Evolutionary conservation across 768 basidiomycete genomes (phyloP).

Genomic region (Rhodotorula graminis): DNA sequence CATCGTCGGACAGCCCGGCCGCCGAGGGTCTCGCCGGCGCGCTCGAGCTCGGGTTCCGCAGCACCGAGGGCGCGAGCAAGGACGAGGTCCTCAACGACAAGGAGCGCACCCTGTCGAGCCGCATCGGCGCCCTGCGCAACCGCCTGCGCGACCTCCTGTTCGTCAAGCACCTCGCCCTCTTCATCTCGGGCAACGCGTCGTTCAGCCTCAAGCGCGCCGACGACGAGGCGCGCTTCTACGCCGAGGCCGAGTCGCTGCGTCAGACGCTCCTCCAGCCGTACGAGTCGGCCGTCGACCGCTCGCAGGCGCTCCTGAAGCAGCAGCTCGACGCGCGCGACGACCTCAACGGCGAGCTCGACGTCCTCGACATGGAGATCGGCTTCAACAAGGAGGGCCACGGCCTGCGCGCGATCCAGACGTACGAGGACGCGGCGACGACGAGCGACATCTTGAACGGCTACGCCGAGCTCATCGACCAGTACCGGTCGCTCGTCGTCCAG

Average conservation of each 20-base stretch:
- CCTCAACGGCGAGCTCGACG: slow-evolving; percentile 2
- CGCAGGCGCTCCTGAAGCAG: slow-evolving; percentile 1
- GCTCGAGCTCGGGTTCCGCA: slow-evolving; percentile 58
- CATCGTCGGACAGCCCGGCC: neutral
- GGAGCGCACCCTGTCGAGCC: slow-evolving; percentile 4
- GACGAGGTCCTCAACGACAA: neutral
- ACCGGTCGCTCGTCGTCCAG: slow-evolving; percentile 30
- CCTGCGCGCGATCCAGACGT: slow-evolving; percentile 10
- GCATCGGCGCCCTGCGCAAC: slow-evolving; percentile 12
- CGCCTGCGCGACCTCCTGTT: slow-evolving; percentile 38
- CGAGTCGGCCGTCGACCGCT: slow-evolving; percentile 16
- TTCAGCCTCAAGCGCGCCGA: slow-evolving; percentile 32
- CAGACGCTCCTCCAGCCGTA: slow-evolving; percentile 29
- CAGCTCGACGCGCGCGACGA: slow-evolving; percentile 11
- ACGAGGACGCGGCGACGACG: slow-evolving; percentile 28
- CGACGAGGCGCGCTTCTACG: slow-evolving; percentile 36
- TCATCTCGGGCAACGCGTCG: slow-evolving; percentile 35
- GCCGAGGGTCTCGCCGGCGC: slow-evolving; percentile 48
- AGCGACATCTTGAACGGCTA: slow-evolving; percentile 34
- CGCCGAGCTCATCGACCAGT: slow-evolving; percentile 36
- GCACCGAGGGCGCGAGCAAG: slow-evolving; percentile 27
- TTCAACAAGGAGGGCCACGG: slow-evolving; percentile 22
- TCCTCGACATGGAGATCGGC: slow-evolving; percentile 22
- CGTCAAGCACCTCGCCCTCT: slow-evolving; percentile 34
- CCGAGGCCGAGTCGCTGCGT: slow-evolving; percentile 32